Conservation (phyloP, 1,284 basidiomycete genomes). For the Testicularia cyperi region DNA sequence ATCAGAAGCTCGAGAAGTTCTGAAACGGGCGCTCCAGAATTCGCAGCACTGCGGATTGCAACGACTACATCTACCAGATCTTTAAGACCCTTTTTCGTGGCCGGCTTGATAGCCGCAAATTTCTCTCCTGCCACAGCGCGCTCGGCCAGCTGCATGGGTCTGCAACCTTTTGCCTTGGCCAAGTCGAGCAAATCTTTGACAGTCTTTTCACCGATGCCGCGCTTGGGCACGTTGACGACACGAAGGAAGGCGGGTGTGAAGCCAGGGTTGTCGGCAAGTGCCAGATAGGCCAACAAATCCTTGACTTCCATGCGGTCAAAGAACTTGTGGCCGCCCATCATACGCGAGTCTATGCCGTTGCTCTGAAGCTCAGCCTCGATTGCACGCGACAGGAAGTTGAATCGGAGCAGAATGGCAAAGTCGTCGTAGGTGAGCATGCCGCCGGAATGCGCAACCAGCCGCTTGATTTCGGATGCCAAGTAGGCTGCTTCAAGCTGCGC, state of each 20-base stretch:
- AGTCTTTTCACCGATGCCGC: constrained; percentile 81
- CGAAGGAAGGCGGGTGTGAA: constrained; percentile 73
- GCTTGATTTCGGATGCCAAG: constrained; percentile 78
- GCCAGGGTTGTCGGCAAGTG: constrained; percentile 75
- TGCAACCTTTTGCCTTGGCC: constrained; percentile 66
- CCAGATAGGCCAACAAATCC: constrained; percentile 76
- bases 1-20: constrained; percentile 70
- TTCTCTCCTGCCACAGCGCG: constrained; percentile 37
- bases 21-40: constrained; percentile 68
- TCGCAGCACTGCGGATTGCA: constrained; percentile 66
- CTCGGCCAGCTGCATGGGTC: constrained; percentile 67
- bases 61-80: constrained; percentile 68
- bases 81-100: constrained; percentile 69
- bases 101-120: constrained; percentile 69
- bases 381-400: constrained; percentile 76
- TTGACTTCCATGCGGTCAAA: constrained; percentile 79
- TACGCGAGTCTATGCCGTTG: constrained; percentile 73
- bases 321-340: constrained; percentile 82
- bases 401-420: constrained; percentile 68
- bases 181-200: constrained; percentile 67
- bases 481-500: constrained; percentile 45
- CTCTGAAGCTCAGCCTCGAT: constrained; percentile 78
- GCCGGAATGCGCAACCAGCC: constrained; percentile 73
- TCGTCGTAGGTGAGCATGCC: constrained; percentile 65
- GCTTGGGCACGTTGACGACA: constrained; percentile 73